A percentile compares a stretch with the other conserved stretches of the same genome.
Evolutionary conservation across 164 flowering plant genomes (phyloP).

Genomic region (Aristolochia fimbriata): DNA sequence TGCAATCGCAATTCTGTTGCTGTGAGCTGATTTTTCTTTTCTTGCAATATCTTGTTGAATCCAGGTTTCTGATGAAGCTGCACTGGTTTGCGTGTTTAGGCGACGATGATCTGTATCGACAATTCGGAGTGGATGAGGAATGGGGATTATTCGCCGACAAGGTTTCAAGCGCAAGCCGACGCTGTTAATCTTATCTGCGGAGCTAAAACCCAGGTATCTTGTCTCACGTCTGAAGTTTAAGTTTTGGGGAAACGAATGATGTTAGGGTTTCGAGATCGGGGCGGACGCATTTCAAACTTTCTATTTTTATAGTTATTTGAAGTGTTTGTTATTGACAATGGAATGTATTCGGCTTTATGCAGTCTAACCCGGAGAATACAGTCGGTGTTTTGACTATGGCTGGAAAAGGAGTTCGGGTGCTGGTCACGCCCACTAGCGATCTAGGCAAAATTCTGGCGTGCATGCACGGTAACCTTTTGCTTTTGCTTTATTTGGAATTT

Average conservation of each 20-base stretch:
- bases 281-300: no score
- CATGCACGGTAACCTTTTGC: constrained; percentile 62
- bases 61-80: neutral
- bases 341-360: neutral
- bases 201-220: constrained; percentile 78
- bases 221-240: neutral
- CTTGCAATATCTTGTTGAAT: neutral
- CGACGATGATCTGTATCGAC: constrained; percentile 97
- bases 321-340: no score
- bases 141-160: constrained; percentile 76
- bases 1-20: neutral
- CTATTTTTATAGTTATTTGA: no score
- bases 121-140: constrained; percentile 98
- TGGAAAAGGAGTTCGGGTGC: constrained; percentile 91
- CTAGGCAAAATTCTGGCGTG: constrained; percentile 89
- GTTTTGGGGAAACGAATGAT: neutral
- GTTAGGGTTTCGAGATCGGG: neutral
- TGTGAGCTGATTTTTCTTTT: no score
- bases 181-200: constrained; percentile 96
- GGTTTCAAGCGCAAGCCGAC: constrained; percentile 88
- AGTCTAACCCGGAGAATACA: constrained; percentile 96
- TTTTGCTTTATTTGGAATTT: neutral
- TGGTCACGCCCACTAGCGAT: constrained; percentile 88
- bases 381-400: constrained; percentile 94
- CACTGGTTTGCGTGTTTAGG: constrained; percentile 30